phyloP scores from a whole-genome alignment of 2,329 filamentous ascomycete species.

The Corynespora cassiicola region DNA sequence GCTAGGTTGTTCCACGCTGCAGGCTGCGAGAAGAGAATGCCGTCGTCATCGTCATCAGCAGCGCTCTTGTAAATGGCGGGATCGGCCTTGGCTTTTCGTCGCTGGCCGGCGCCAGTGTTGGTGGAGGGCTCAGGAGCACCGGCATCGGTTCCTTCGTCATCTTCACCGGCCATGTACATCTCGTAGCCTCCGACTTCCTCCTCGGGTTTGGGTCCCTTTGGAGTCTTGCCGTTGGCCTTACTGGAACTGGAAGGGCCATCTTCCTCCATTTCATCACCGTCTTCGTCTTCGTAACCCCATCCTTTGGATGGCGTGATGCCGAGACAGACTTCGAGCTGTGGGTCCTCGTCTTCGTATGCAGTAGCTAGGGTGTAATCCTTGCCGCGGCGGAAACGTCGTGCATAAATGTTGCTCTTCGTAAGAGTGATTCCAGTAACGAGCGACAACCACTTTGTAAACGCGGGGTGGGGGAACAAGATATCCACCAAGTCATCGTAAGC shows the following conservation, averaged over 20 bases:
- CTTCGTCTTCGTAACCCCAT: constrained; percentile 77
- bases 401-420: constrained; percentile 77
- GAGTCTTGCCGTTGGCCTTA: constrained; percentile 37
- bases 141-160: constrained; percentile 66
- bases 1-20: constrained; percentile 89
- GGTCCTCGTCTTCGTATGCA: constrained; percentile 73
- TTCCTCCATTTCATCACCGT: constrained; percentile 56
- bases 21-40: constrained; percentile 72
- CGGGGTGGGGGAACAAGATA: constrained; percentile 79
- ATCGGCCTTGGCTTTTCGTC: constrained; percentile 60
- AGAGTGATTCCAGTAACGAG: constrained; percentile 79
- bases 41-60: constrained; percentile 73
- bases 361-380: constrained; percentile 93
- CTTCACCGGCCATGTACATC: constrained; percentile 89
- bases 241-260: constrained; percentile 36
- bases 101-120: constrained; percentile 55
- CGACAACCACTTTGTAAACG: constrained; percentile 90
- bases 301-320: constrained; percentile 83
- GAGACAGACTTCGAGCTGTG: constrained; percentile 85
- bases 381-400: constrained; percentile 84
- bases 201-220: constrained; percentile 51
- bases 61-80: constrained; percentile 79
- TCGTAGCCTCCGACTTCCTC: constrained; percentile 76
- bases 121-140: constrained; percentile 41
- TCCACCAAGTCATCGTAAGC: constrained; percentile 78